Evolutionary conservation across 345 rosid genomes (phyloP), one percentile per base, ranked within the genome.

Genomic region (Citrus trifoliata): DNA sequence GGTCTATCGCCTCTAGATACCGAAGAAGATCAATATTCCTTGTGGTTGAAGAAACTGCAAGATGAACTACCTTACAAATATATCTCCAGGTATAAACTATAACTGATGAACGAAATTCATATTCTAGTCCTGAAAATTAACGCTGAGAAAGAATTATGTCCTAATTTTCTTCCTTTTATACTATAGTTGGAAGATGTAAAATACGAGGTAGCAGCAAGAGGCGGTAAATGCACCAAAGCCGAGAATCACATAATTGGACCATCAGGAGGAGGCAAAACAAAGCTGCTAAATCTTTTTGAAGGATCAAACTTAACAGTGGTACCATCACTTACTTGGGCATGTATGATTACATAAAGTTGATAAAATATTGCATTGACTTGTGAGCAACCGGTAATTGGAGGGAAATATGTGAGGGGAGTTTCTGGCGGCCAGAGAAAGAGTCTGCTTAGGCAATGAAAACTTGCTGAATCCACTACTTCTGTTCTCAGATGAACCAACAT

Each of bases 181-280:
- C 37, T 35, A 6, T 35, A 35, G 37, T 35, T 35, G 13, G 56
- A 74, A 63, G 80, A 78, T 70, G 74, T 83, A 1, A 69, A 69
- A 37, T 80, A 85, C 70, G 80, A 78, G 67, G 33, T 69, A 2
- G 14, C 79, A 18, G 33, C 53, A 27, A 81, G 51, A 67, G 56
- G 40, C 25, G 61, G 46, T 30, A 67, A 40, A 16, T 4, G 22
- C 22, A 8, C 68, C 3, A 28, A 60, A 33, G 33, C 16, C 38
- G 77, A 83, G 62, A 83, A 80, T 74, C 32, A 71, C 46, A 73
- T 82, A 40, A 70, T 85, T 18, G 84, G 82, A 69, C 86, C 86
- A 25, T 85, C 86, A 8, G 86, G 88, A n/a, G 46, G 88, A 30
- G 86, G 88, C 2, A 82, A 85, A 76, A 80, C 84, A 61, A 80